These are phyloP conservation scores for Cercospora nicotianae DNA, from an alignment of 2,329 filamentous ascomycete species.

Conservation along the genomic window DNA sequence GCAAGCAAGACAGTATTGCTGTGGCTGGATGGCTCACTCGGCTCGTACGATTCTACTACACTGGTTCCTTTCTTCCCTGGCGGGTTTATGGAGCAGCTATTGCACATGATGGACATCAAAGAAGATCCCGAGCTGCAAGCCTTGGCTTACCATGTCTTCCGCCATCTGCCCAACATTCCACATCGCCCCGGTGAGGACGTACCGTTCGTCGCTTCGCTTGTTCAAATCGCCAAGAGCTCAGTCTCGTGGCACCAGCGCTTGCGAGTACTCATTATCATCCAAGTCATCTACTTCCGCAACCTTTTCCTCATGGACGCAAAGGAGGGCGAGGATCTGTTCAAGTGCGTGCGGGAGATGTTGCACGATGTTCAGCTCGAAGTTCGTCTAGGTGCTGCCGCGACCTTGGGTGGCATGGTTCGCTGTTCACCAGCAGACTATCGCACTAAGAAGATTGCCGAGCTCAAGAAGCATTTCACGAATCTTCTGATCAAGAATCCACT, in stretches of 20 bases:
- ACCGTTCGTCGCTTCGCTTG: slow-evolving; percentile 79
- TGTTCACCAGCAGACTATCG: slow-evolving; percentile 84
- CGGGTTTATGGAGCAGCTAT: slow-evolving; percentile 83
- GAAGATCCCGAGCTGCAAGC: slow-evolving; percentile 95
- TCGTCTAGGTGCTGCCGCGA: slow-evolving; percentile 86
- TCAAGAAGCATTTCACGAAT: slow-evolving; percentile 77
- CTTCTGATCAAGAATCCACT: slow-evolving; percentile 82
- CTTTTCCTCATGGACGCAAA: slow-evolving; percentile 78
- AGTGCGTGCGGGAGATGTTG: slow-evolving; percentile 94
- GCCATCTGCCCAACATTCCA: slow-evolving; percentile 91
- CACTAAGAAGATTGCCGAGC: slow-evolving; percentile 69
- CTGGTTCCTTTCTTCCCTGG: slow-evolving; percentile 88
- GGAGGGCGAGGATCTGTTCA: slow-evolving; percentile 79
- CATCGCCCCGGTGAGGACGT: slow-evolving; percentile 83
- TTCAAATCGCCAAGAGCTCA: slow-evolving; percentile 81
- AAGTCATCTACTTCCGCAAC: slow-evolving; percentile 96
- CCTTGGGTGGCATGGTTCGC: slow-evolving; percentile 94
- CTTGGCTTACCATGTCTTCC: slow-evolving; percentile 93
- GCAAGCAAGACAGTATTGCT: slow-evolving; percentile 93
- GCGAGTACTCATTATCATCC: slow-evolving; percentile 94
- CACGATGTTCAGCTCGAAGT: slow-evolving; percentile 91
- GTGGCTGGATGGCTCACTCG: slow-evolving; percentile 90
- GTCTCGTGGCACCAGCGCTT: slow-evolving; percentile 94
- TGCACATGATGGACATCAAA: slow-evolving; percentile 99
- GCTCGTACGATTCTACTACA: slow-evolving; percentile 88